A percentile compares a stretch with the other conserved stretches of the same genome.
Conservation (phyloP, 352 stramenopile species). For the Globisporangium orthogonon region DNA sequence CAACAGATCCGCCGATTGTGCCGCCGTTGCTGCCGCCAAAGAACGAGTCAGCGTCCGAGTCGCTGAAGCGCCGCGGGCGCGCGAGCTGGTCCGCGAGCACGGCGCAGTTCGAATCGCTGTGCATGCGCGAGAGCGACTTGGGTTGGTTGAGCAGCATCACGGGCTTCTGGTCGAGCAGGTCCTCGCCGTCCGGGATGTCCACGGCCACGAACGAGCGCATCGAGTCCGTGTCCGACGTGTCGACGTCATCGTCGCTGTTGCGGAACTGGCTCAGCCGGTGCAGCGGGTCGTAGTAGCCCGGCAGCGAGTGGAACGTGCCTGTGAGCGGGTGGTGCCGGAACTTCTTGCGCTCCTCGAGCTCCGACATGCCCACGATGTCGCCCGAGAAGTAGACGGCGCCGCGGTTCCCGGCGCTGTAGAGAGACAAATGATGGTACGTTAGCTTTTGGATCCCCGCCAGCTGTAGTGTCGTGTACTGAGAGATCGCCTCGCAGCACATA, state of each 20-base stretch:
- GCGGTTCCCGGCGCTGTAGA: slow-evolving; percentile 65
- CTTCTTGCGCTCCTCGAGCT: slow-evolving; percentile 87
- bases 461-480: no score
- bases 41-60: slow-evolving; percentile 72
- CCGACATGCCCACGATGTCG: slow-evolving; percentile 84
- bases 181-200: slow-evolving; percentile 59
- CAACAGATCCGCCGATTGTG: slow-evolving; percentile 4
- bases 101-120: slow-evolving; percentile 58
- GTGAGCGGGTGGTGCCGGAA: slow-evolving; percentile 84
- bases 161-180: slow-evolving; percentile 22
- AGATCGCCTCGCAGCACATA: slow-evolving; percentile 12
- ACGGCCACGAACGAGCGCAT: slow-evolving; percentile 75
- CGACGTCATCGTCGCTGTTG: slow-evolving; percentile 46
- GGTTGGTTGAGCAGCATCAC: slow-evolving; percentile 36
- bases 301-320: slow-evolving; percentile 82
- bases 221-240: slow-evolving; percentile 64
- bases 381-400: slow-evolving; percentile 84
- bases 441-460: neutral
- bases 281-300: slow-evolving; percentile 82
- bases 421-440: neutral
- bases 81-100: slow-evolving; percentile 23
- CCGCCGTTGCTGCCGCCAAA: slow-evolving; percentile 31
- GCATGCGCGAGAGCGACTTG: slow-evolving; percentile 60
- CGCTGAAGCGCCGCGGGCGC: slow-evolving; percentile 71
- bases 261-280: slow-evolving; percentile 74